Base-by-base conservation (phyloP, 2,329 filamentous ascomycete genomes). In the Hypoxylon sp. region DNA sequence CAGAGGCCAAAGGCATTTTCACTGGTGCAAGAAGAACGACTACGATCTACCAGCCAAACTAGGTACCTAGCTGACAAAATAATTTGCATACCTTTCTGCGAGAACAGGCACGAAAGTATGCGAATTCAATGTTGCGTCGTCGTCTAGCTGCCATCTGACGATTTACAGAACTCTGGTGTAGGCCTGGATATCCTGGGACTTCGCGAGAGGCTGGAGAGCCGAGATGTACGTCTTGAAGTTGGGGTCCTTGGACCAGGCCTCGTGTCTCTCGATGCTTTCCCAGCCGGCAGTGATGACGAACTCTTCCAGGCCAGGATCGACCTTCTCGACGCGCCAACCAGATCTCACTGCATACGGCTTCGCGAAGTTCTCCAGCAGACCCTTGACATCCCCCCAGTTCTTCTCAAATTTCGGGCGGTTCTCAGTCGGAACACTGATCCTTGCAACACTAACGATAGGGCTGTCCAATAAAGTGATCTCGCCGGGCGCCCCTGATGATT, bases 321-420 rank as follows among this genome's bases (percentile, higher is more conserved):
- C 70, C 61, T 76, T 79, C 52, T 84, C 82, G 26, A 81, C 75
- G 53, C 77, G 78, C 79, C 82, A 83, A 2, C 79, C 80, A 14
- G 71, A 77, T 68, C 78, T 80, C 18, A 81, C 70, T 26, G 69
- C 70, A 36, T 75, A 70, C 14, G 75, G 77, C 14, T 73, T 71
- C 4, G 73, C 75, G 53, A 73, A 72, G 2, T 65, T 62, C 54
- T 74, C 67, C 46, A 81, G 62, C 49, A 76, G 36, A 9, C 69
- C 67, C 66, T 79, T 78, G 32, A 78, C 65, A 28, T 68, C 64
- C 4, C 71, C 70, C 71, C 80, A 83, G 22, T 71, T 75, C 16
- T 71, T 61, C 46, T 75, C 69, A 48, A 83, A 77, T 16, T 69
- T 71, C 12, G 75, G 72, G 63, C 74, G 79, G 9, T 76, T 68